Evolutionary conservation across 228 moss, liverwort and hornwort species (phyloP).

Genomic region (Sphagnum magellanicum): DNA sequence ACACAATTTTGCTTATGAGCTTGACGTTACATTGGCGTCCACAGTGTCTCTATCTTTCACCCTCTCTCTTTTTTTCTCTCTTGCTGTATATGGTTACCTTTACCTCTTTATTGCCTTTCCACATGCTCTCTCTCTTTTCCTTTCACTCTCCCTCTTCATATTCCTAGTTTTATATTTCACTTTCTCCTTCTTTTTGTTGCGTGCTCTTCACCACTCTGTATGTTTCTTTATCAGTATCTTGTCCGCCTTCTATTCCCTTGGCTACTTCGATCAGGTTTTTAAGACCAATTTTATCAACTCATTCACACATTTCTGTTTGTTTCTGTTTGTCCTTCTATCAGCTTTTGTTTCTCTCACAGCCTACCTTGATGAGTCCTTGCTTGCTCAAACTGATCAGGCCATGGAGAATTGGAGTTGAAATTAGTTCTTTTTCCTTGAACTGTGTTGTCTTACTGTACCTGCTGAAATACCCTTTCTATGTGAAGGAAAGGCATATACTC

Average conservation of each 20-base stretch:
- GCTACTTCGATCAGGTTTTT: constrained; percentile 4
- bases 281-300: neutral
- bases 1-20: too few relatives aligned
- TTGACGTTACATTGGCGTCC: too few relatives aligned
- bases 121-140: neutral
- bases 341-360: constrained; percentile 4
- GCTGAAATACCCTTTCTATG: too few relatives aligned
- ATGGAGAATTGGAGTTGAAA: neutral
- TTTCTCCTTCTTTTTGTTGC: constrained; percentile 2
- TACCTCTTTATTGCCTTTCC: constrained; percentile 2
- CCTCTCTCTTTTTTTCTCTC: constrained; percentile 1
- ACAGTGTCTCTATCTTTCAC: constrained; percentile 7
- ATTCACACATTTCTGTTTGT: constrained; percentile 3
- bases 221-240: constrained; percentile 1
- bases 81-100: constrained; percentile 2
- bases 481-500: too few relatives aligned
- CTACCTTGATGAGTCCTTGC: constrained; percentile 4
- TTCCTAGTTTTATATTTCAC: constrained; percentile 4
- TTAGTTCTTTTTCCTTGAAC: too few relatives aligned
- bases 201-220: neutral
- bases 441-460: too few relatives aligned
- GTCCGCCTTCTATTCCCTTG: neutral
- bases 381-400: neutral
- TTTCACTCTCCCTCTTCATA: constrained; percentile 3
- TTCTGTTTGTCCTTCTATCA: constrained; percentile 5